Evolutionary conservation across 2,329 filamentous ascomycete species (phyloP), one percentile per base, ranked within the genome.

Genomic region (Penicillium corylophilum): DNA sequence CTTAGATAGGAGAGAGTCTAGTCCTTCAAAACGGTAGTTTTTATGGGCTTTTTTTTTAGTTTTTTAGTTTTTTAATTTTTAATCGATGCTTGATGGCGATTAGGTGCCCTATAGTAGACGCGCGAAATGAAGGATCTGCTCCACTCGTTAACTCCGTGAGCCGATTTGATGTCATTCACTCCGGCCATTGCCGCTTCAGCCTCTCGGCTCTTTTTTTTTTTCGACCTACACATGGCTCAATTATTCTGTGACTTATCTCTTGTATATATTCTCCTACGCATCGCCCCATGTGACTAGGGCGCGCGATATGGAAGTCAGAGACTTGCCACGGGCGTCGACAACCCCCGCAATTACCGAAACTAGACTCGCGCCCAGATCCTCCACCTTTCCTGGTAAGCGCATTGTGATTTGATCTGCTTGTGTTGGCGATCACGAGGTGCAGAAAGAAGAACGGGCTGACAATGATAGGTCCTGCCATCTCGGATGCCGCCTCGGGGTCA

Each of bases 401-500:
- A 45, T 55, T 53, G 12, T 12, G 43, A 54, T 50, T n/a, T 24
- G 13, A 42, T 7, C 50, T 35, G 18, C 38, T 47, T 24, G 38
- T 16, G 5, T 45, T 50, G 23, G 22, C 20, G 48, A 50, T 47
- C n/a, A 15, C 38, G 39, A 42, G 39, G 31, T 18, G 35, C 35
- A 38, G 12, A 20, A 38, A 20, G 8, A 16, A 33, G 16, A 18
- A 18, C 7, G 26, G 33, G n/a, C 38, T 42, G 28, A 29, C 38
- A 41, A 31, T 42, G 24, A 55, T 55, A 70, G 67, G 54, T 24
- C 66, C 67, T 43, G 55, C 52, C 39, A 51, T 57, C 12, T 69
- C 67, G 42, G 67, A 71, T 48, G 54, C 62, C 51, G 62, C 64
- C 29, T 68, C 67, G n/a, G 61, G 58, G 28, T 69, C 66, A 2